These are phyloP conservation scores for Suhomyces panamericanus DNA, from an alignment of 1,139 yeast genomes.

Conservation along the genomic window DNA sequence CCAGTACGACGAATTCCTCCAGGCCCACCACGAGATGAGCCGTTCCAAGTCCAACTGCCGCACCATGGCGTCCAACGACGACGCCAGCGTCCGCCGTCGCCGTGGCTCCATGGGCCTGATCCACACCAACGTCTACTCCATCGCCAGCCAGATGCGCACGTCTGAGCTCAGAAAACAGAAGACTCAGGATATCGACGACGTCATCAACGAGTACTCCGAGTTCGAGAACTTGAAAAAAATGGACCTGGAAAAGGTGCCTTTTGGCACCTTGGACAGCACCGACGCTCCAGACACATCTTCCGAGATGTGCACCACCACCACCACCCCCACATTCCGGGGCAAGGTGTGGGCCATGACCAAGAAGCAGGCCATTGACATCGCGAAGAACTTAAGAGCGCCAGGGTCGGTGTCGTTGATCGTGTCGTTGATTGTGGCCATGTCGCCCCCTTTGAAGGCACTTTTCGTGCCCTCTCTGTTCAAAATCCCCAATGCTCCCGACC, in stretches of 20 bases:
- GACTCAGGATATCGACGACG: slow-evolving; percentile 55
- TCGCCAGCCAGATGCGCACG: slow-evolving; percentile 28
- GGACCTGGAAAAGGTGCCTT: slow-evolving; percentile 10
- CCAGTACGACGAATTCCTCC: slow-evolving; percentile 24
- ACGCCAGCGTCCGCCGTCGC: slow-evolving; percentile 1
- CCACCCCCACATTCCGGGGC: too few relatives aligned
- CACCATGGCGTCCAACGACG: slow-evolving; percentile 9
- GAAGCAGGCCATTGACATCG: slow-evolving; percentile 1
- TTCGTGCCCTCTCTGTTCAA: slow-evolving; percentile 49
- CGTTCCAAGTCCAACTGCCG: slow-evolving; percentile 13
- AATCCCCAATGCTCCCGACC: slow-evolving; percentile 75
- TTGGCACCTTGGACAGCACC: slow-evolving; percentile 14
- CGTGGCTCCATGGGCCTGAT: slow-evolving; percentile 12
- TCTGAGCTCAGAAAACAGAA: slow-evolving; percentile 44
- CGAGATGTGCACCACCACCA: background rate
- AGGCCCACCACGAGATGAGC: slow-evolving; percentile 16
- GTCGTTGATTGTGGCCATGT: slow-evolving; percentile 68
- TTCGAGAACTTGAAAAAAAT: slow-evolving; percentile 31
- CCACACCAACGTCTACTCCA: slow-evolving; percentile 14
- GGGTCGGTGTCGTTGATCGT: slow-evolving; percentile 64
- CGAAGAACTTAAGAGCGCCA: slow-evolving; percentile 66
- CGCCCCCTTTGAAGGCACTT: slow-evolving; percentile 83
- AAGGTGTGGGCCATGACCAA: background rate
- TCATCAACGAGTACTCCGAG: slow-evolving; percentile 62
- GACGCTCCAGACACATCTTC: slow-evolving; percentile 15